phyloP scores from a whole-genome alignment of 345 rosid species.

The Eucalyptus tenuipes region DNA sequence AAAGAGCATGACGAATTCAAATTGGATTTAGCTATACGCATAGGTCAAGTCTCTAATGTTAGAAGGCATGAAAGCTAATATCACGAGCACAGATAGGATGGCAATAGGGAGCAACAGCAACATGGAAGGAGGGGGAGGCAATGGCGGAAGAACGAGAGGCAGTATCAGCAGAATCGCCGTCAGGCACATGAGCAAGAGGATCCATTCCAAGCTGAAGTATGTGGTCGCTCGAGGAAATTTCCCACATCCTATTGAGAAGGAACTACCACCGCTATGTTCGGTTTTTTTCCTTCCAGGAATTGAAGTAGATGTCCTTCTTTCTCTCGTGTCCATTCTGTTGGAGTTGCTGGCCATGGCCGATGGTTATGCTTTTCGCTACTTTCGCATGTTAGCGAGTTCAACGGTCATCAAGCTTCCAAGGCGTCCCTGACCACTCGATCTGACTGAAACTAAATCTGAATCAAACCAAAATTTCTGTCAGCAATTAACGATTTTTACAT shows the following conservation, averaged over 20 bases:
- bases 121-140: conserved; percentile 5
- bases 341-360: not conserved
- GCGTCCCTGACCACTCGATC: not conserved
- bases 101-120: conserved; percentile 8
- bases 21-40: not conserved
- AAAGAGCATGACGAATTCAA: not conserved
- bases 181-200: not conserved
- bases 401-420: not conserved
- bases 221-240: conserved; percentile 11
- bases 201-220: not conserved
- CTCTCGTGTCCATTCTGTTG: not conserved
- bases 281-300: not conserved
- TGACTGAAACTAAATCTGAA: not conserved
- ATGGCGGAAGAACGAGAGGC: conserved; percentile 2
- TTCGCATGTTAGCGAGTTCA: not conserved
- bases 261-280: not conserved
- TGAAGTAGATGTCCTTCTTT: not conserved
- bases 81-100: not conserved
- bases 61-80: conserved; percentile 2
- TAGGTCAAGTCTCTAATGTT: not conserved
- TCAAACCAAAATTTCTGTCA: not conserved
- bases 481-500: not conserved
- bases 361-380: not conserved
- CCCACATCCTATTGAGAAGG: conserved; percentile 27
- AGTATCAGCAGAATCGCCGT: not conserved